These are phyloP conservation scores for Crepidotus variabilis DNA, from an alignment of 768 basidiomycete genomes.

Conservation along the genomic window DNA sequence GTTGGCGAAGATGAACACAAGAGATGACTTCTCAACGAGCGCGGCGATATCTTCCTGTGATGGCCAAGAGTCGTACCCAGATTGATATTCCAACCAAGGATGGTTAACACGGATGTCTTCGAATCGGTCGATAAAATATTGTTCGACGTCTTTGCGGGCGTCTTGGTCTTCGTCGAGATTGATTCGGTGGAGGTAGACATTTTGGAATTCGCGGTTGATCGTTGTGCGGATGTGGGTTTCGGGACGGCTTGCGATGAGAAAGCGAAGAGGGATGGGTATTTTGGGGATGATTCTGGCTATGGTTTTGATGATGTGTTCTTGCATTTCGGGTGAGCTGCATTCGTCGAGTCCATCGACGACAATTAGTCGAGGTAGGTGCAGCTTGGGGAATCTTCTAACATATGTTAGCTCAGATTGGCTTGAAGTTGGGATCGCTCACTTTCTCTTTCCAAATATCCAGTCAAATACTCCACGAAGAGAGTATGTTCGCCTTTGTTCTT, in stretches of 20 bases:
- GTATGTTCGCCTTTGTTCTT: no score
- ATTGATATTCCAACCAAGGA: background rate
- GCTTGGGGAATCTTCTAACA: no score
- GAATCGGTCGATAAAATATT: background rate
- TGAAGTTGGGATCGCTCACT: no score
- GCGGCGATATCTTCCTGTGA: background rate
- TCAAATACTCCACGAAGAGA: no score
- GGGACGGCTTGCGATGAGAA: constrained; percentile 16
- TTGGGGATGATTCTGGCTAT: background rate
- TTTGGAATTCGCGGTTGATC: constrained; percentile 4
- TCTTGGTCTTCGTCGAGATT: constrained; percentile 5
- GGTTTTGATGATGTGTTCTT: constrained; percentile 5
- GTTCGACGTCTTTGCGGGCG: background rate
- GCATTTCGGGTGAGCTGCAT: constrained; percentile 6
- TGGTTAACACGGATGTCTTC: background rate
- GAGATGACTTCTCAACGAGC: constrained; percentile 7
- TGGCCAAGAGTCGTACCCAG: constrained; percentile 5
- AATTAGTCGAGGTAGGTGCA: background rate
- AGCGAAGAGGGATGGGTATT: constrained; percentile 4
- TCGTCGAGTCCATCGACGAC: constrained; percentile 17
- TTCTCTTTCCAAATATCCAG: no score
- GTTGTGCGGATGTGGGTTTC: constrained; percentile 12
- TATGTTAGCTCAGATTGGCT: no score
- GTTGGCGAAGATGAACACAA: constrained; percentile 11
- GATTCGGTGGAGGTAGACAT: background rate